phyloP scores from a whole-genome alignment of 768 basidiomycete species.

The Grammothele lineata region DNA sequence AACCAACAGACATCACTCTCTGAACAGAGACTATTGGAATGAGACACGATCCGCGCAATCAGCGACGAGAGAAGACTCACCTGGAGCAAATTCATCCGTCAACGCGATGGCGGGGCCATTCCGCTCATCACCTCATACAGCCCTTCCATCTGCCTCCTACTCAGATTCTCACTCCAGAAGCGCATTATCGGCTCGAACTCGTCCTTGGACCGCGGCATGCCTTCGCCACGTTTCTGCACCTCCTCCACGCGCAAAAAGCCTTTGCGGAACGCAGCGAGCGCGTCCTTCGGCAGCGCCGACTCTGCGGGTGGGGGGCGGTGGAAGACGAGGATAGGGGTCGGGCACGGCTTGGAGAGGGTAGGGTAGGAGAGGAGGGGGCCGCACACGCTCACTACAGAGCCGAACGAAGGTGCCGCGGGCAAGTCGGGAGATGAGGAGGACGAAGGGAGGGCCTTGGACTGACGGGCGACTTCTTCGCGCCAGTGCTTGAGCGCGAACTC shows the following conservation, averaged over 20 bases:
- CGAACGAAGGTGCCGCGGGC: constrained; percentile 33
- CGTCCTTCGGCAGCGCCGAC: constrained; percentile 38
- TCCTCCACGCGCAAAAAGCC: constrained; percentile 52
- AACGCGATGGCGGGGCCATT: constrained; percentile 8
- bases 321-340: constrained; percentile 61
- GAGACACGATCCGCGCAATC: too few relatives aligned
- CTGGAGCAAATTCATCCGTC: too few relatives aligned
- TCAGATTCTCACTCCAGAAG: constrained; percentile 76
- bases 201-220: constrained; percentile 72
- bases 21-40: too few relatives aligned
- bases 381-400: constrained; percentile 62
- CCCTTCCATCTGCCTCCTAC: constrained; percentile 50
- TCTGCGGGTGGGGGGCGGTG: constrained; percentile 49
- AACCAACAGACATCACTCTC: too few relatives aligned
- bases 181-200: constrained; percentile 86
- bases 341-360: constrained; percentile 44
- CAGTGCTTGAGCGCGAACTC: constrained; percentile 63
- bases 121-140: constrained; percentile 64
- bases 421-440: background rate
- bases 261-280: constrained; percentile 52
- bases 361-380: constrained; percentile 81
- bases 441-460: constrained; percentile 8
- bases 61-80: too few relatives aligned
- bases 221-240: constrained; percentile 42
- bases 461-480: constrained; percentile 17